phyloP scores from a whole-genome alignment of 2,329 filamentous ascomycete species.

The Xylaria sp. region DNA sequence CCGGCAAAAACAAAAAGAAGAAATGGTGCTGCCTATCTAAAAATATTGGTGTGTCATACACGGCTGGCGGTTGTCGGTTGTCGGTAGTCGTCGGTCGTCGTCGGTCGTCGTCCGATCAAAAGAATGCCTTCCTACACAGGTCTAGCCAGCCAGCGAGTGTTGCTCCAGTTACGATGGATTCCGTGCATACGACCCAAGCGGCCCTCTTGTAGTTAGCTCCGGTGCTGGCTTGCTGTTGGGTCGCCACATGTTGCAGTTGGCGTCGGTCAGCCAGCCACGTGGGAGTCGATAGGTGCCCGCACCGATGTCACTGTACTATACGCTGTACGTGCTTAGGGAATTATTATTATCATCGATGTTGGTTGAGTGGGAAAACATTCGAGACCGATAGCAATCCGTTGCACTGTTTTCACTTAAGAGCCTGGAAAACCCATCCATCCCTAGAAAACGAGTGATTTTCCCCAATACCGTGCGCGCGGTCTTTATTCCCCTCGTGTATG shows the following conservation, averaged over 20 bases:
- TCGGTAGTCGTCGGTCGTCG: no score
- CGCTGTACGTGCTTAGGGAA: no score
- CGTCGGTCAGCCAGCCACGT: not conserved
- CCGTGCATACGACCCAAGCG: no score
- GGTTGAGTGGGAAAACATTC: not conserved
- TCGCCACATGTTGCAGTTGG: not conserved
- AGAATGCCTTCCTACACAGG: not conserved
- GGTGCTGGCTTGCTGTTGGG: conserved; percentile 1
- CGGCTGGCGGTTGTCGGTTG: not conserved
- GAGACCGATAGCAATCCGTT: no score
- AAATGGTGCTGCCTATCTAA: not conserved
- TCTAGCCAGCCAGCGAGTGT: not conserved
- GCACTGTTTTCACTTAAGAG: no score
- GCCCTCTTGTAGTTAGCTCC: not conserved
- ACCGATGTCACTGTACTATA: no score
- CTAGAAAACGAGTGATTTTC: no score
- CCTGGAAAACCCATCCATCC: no score
- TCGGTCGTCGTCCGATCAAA: not conserved
- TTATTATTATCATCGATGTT: not conserved
- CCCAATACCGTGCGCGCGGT: no score
- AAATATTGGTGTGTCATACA: not conserved
- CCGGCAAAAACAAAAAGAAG: no score
- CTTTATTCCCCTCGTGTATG: no score
- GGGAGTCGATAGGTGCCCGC: conserved; percentile 18
- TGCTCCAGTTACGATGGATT: not conserved